Evolutionary conservation across 768 basidiomycete species (phyloP).

Genomic region (Lactarius trivialis): DNA sequence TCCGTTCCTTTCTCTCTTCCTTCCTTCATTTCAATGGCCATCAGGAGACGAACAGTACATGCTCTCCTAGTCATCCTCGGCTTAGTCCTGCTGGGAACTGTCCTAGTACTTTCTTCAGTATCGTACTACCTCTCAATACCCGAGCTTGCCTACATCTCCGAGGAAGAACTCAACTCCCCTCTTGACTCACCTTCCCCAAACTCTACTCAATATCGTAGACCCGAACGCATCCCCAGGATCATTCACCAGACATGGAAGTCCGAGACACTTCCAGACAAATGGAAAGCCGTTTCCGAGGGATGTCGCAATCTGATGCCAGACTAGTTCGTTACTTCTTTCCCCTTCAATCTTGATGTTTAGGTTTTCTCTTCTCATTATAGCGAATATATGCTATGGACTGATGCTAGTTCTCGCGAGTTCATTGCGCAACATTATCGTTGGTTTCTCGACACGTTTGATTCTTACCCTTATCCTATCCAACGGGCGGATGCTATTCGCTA

Average conservation of each 20-base stretch:
- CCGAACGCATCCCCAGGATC: constrained; percentile 82
- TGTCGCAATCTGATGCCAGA: constrained; percentile 92
- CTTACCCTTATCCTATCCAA: constrained; percentile 86
- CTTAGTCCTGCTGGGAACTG: constrained; percentile 79
- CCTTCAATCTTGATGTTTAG: not conserved
- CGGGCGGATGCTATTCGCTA: constrained; percentile 98
- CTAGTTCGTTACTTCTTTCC: constrained; percentile 59
- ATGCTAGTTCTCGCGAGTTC: constrained; percentile 82
- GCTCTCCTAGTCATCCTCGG: constrained; percentile 52
- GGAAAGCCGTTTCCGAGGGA: constrained; percentile 72
- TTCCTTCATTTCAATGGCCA: constrained; percentile 22
- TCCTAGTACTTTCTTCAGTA: constrained; percentile 86
- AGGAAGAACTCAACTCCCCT: constrained; percentile 61
- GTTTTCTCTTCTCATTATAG: constrained; percentile 40
- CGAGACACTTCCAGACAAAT: constrained; percentile 72
- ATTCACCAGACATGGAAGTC: constrained; percentile 99
- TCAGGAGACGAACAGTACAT: constrained; percentile 41
- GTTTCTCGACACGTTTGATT: constrained; percentile 91
- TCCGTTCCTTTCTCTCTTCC: constrained; percentile 9
- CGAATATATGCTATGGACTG: constrained; percentile 97
- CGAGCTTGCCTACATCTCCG: constrained; percentile 69
- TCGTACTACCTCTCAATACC: constrained; percentile 86
- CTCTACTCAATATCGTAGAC: constrained; percentile 49
- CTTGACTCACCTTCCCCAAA: constrained; percentile 56
- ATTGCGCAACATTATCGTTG: constrained; percentile 83